These are phyloP conservation scores for Garcileccinum viscosum DNA, from an alignment of 1,284 basidiomycete genomes.

Conservation along the genomic window DNA sequence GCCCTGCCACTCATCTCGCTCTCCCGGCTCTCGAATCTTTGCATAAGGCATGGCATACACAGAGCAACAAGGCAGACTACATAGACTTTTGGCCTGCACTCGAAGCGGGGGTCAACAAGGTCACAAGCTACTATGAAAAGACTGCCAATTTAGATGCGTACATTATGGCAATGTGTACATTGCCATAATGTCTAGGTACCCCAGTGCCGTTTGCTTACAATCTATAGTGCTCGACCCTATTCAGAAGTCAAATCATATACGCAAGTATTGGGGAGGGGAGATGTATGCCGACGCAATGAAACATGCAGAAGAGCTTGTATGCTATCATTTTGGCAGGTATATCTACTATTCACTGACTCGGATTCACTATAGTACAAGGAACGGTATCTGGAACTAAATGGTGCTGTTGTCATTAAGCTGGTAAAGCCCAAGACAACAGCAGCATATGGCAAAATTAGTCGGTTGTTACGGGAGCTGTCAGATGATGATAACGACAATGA, in stretches of 20 bases:
- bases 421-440: not conserved
- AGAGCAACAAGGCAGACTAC: slow-evolving; percentile 15
- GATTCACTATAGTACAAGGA: not conserved
- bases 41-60: slow-evolving; percentile 28
- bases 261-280: slow-evolving; percentile 22
- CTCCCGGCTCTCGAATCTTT: slow-evolving; percentile 10
- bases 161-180: slow-evolving; percentile 29
- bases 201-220: not conserved
- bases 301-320: slow-evolving; percentile 5
- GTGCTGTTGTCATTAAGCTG: slow-evolving; percentile 1
- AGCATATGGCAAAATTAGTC: not conserved
- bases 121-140: slow-evolving; percentile 38
- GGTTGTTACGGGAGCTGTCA: not conserved
- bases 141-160: slow-evolving; percentile 29
- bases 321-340: not conserved
- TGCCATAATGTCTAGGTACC: slow-evolving; percentile 5
- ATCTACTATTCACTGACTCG: not conserved
- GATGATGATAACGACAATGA: not conserved
- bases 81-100: slow-evolving; percentile 23
- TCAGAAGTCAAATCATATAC: slow-evolving; percentile 23
- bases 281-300: not conserved
- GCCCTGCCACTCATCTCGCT: not conserved
- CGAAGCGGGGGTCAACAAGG: slow-evolving; percentile 27
- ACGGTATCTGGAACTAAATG: slow-evolving; percentile 1
- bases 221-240: slow-evolving; percentile 16